These are phyloP conservation scores for Alternaria sp. DNA, from an alignment of 2,329 filamentous ascomycete genomes.

Conservation along the genomic window DNA sequence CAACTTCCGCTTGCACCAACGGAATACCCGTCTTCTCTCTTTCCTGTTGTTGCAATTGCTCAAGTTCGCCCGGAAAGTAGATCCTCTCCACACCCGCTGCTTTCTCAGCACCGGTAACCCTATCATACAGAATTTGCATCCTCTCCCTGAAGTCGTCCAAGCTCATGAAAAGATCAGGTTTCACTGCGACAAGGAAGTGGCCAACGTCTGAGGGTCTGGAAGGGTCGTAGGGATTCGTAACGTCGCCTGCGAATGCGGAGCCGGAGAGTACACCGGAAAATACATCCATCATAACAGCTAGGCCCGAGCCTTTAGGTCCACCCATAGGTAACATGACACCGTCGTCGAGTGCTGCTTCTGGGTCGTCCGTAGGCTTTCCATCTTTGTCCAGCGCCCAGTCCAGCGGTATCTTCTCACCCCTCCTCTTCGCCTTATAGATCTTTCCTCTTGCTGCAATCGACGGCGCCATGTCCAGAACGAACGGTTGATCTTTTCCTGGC, in stretches of 20 bases:
- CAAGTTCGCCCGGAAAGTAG: constrained; percentile 59
- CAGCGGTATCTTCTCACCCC: constrained; percentile 70
- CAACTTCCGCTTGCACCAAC: constrained; percentile 56
- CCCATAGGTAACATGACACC: constrained; percentile 84
- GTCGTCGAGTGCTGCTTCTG: constrained; percentile 67
- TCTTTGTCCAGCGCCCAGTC: constrained; percentile 79
- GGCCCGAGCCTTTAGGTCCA: constrained; percentile 77
- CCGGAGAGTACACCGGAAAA: constrained; percentile 82
- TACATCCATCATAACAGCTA: constrained; percentile 88
- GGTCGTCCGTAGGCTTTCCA: constrained; percentile 72
- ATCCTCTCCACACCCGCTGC: constrained; percentile 62
- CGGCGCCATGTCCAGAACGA: constrained; percentile 77
- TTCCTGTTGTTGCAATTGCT: constrained; percentile 22
- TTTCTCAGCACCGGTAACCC: constrained; percentile 60
- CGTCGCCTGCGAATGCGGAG: constrained; percentile 77
- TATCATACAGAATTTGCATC: constrained; percentile 64
- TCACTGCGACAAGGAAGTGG: constrained; percentile 70
- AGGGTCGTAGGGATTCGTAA: constrained; percentile 77
- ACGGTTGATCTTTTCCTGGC: constrained; percentile 65
- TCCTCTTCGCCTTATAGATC: constrained; percentile 71
- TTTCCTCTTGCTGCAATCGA: constrained; percentile 72
- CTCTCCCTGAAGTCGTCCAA: constrained; percentile 71
- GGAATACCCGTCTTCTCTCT: constrained; percentile 55
- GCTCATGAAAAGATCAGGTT: constrained; percentile 76
- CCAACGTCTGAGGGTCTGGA: constrained; percentile 72